Conservation (phyloP, 495 filamentous ascomycete genomes). For the Trichocladium antarcticum region DNA sequence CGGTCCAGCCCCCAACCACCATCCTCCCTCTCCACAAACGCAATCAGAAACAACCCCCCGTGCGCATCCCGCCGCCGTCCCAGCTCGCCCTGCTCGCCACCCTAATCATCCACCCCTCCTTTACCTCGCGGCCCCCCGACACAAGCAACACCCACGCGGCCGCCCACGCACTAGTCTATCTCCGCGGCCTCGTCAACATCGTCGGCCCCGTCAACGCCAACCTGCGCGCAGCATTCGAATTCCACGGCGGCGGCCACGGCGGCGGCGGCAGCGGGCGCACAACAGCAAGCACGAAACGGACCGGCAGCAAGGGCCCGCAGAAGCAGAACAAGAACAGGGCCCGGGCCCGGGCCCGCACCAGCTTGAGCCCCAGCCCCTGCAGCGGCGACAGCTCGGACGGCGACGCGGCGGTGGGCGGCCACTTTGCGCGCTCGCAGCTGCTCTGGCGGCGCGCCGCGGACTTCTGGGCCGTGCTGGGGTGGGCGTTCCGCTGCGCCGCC, state of each 20-base stretch:
- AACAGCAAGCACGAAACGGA: too few species aligned
- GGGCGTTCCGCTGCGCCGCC: constrained; percentile 87
- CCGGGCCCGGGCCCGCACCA: background rate
- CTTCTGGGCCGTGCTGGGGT: constrained; percentile 84
- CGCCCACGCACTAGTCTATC: constrained; percentile 30
- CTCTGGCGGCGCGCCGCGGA: constrained; percentile 65
- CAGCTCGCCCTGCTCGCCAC: constrained; percentile 60
- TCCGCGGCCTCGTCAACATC: constrained; percentile 30
- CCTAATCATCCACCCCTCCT: constrained; percentile 56
- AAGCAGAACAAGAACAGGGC: background rate
- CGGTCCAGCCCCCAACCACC: constrained; percentile 6
- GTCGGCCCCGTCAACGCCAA: constrained; percentile 36
- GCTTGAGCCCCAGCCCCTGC: constrained; percentile 8
- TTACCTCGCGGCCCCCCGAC: constrained; percentile 41
- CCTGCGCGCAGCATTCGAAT: constrained; percentile 28
- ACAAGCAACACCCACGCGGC: constrained; percentile 27
- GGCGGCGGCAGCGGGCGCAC: background rate
- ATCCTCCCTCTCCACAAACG: background rate
- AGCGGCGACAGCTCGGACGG: constrained; percentile 25
- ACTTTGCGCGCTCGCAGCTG: constrained; percentile 50
- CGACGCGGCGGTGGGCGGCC: constrained; percentile 36
- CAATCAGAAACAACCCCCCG: constrained; percentile 13
- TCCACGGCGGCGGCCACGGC: constrained; percentile 1
- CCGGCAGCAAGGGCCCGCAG: too few species aligned
- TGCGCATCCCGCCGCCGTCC: constrained; percentile 38